Evolutionary conservation across 176 grass and related monocot species (phyloP).

Genomic region (Phoenix roebelenii): DNA sequence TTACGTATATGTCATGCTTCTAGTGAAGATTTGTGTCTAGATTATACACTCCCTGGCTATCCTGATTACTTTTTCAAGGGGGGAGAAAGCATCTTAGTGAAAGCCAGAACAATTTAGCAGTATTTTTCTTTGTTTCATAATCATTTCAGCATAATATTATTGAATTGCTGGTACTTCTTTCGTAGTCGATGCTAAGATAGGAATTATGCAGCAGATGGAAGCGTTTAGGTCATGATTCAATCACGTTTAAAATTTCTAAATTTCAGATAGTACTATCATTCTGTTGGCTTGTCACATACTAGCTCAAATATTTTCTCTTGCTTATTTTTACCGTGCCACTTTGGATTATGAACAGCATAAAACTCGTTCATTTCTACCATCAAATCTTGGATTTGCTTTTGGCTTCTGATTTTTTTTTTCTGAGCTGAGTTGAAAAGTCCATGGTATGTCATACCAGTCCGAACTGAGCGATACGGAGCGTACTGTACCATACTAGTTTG

Average conservation of each 20-base stretch:
- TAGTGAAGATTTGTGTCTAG: slow-evolving; percentile 59
- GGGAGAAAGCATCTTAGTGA: slow-evolving; percentile 40
- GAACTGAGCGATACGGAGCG: too few relatives aligned
- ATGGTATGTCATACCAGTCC: too few relatives aligned
- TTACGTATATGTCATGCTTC: slow-evolving; percentile 44
- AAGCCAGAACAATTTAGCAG: slow-evolving; percentile 11
- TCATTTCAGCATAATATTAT: not conserved
- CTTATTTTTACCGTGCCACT: too few relatives aligned
- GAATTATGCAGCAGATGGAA: slow-evolving; percentile 64
- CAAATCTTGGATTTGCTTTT: too few relatives aligned
- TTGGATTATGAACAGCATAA: too few relatives aligned
- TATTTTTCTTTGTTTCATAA: not conserved
- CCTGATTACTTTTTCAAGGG: slow-evolving; percentile 76
- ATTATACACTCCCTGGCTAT: slow-evolving; percentile 83
- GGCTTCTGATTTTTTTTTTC: too few relatives aligned
- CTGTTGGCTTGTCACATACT: too few relatives aligned
- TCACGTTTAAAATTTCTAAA: slow-evolving; percentile 25
- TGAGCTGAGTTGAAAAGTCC: too few relatives aligned
- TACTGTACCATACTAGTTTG: too few relatives aligned
- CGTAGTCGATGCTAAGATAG: slow-evolving; percentile 59
- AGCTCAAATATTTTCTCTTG: too few relatives aligned
- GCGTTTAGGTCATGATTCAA: slow-evolving; percentile 73
- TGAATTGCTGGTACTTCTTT: slow-evolving; percentile 29
- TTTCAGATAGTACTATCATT: too few relatives aligned
- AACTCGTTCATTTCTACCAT: too few relatives aligned